Percentiles rank a stretch among this genome's conserved stretches.
Conservation (phyloP, 805 yeast genomes). For the Schwanniomyces vanrijiae region DNA sequence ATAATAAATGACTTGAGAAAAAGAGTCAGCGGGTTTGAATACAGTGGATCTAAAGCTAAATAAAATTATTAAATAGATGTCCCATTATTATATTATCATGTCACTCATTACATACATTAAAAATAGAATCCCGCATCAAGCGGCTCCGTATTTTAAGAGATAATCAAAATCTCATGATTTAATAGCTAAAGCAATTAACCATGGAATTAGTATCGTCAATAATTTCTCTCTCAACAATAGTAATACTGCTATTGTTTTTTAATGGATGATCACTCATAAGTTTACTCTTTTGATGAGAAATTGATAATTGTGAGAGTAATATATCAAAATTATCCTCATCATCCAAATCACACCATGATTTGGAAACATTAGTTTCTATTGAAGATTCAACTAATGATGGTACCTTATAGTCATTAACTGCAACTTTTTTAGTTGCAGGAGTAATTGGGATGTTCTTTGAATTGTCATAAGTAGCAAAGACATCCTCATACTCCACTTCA, state of each 20-base stretch:
- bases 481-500: constrained; percentile 3
- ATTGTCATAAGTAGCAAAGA: constrained; percentile 1
- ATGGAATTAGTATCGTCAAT: background rate
- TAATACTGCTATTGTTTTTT: background rate
- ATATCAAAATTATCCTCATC: constrained; percentile 19
- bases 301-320: constrained; percentile 4
- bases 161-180: background rate
- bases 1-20: background rate
- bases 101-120: background rate
- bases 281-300: background rate
- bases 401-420: constrained; percentile 7
- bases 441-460: background rate
- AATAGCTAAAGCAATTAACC: background rate
- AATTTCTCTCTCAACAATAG: constrained; percentile 1
- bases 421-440: background rate
- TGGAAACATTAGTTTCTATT: constrained; percentile 20
- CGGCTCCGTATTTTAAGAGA: background rate
- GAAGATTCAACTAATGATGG: constrained; percentile 36
- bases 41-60: background rate
- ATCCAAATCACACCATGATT: constrained; percentile 35
- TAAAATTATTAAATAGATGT: background rate
- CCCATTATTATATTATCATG: background rate
- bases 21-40: background rate
- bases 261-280: background rate
- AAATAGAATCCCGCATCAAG: background rate